Evolutionary conservation across 1,284 basidiomycete species (phyloP).

Genomic region (Ceratobasidium sp.): DNA sequence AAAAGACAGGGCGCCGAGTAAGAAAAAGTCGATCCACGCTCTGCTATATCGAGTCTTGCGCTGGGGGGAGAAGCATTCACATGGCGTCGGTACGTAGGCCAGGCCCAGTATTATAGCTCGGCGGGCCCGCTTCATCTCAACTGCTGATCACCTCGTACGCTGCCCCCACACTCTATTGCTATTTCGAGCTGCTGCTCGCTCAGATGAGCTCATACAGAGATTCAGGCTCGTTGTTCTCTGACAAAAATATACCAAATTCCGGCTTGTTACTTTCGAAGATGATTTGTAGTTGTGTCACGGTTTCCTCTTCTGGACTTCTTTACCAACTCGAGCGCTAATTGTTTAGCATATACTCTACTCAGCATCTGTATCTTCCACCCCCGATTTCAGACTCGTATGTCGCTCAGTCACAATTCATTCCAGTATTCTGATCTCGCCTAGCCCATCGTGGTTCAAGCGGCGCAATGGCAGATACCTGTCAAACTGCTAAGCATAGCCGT

Average conservation of each 20-base stretch:
- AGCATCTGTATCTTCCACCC: not conserved
- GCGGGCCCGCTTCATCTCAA: slow-evolving; percentile 15
- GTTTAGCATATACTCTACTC: not conserved
- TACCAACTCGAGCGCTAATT: not conserved
- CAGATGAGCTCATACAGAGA: slow-evolving; percentile 36
- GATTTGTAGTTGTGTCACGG: slow-evolving; percentile 20
- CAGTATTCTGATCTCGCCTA: slow-evolving; percentile 10
- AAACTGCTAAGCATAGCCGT: slow-evolving; percentile 15
- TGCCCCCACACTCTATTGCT: not conserved
- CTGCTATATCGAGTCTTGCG: not conserved
- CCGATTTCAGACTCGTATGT: not conserved
- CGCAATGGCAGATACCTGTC: not conserved
- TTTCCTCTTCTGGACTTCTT: not conserved
- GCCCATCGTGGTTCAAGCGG: not conserved
- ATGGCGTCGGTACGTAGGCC: not conserved
- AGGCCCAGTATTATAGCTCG: slow-evolving; percentile 22
- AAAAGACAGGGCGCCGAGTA: slow-evolving; percentile 29
- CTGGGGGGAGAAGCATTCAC: slow-evolving; percentile 17
- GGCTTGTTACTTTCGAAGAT: not conserved
- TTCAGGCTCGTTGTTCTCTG: slow-evolving; percentile 9
- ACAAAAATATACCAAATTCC: not conserved
- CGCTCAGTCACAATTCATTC: not conserved
- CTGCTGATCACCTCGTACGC: slow-evolving; percentile 6
- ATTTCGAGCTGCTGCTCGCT: slow-evolving; percentile 16
- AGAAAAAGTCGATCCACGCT: slow-evolving; percentile 36